Evolutionary conservation across 2,329 filamentous ascomycete species (phyloP).

Genomic region (Exserohilum turcica): DNA sequence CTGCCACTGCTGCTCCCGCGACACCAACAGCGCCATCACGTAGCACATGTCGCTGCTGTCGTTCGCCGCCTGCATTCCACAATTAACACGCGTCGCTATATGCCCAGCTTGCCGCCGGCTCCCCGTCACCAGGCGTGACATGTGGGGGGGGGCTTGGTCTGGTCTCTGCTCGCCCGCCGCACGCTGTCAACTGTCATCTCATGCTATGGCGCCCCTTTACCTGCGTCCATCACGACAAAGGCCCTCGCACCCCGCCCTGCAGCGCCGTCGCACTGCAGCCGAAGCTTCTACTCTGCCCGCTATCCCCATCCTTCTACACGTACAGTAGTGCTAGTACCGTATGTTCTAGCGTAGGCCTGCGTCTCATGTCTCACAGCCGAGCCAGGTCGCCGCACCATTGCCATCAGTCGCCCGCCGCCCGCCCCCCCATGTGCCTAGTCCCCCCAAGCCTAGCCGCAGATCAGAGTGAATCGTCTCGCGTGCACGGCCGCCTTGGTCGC

Average conservation of each 20-base stretch:
- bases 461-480: conserved; percentile 14
- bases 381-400: conserved; percentile 13
- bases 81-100: neutral
- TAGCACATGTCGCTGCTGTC: too few relatives aligned
- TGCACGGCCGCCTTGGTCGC: conserved; percentile 10
- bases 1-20: too few relatives aligned
- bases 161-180: neutral
- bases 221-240: neutral
- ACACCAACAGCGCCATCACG: too few relatives aligned
- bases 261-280: too few relatives aligned
- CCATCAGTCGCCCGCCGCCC: conserved; percentile 10
- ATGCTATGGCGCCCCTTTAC: neutral
- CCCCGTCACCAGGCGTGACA: neutral
- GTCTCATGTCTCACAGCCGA: conserved; percentile 12
- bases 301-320: neutral
- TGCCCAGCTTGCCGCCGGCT: neutral
- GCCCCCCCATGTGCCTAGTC: conserved; percentile 14
- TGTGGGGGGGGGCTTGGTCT: neutral
- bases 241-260: neutral
- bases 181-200: conserved; percentile 7
- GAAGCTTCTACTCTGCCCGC: too few relatives aligned
- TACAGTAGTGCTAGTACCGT: conserved; percentile 10
- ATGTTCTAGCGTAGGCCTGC: conserved; percentile 7
- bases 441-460: conserved; percentile 14
- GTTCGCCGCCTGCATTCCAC: too few relatives aligned